Conservation (phyloP, 176 grass and related monocot genomes). For the Bromus sterilis region DNA sequence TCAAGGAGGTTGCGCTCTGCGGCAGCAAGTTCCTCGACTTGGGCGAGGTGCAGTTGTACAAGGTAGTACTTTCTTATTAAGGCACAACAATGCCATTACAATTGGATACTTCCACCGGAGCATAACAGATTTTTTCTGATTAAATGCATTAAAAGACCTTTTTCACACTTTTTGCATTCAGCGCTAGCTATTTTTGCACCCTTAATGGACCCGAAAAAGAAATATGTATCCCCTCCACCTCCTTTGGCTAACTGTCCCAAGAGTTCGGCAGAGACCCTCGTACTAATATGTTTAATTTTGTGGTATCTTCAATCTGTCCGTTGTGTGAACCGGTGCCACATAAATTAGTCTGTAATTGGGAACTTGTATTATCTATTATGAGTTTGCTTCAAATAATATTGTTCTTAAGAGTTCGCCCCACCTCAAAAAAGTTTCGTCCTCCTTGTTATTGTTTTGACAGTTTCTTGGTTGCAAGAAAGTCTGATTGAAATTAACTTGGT, state of each 20-base stretch:
- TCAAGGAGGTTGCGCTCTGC: conserved; percentile 58
- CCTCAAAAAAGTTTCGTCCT: no score
- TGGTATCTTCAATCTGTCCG: neutral
- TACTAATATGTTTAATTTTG: neutral
- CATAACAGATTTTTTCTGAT: neutral
- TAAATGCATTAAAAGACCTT: neutral
- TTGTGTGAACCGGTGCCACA: neutral
- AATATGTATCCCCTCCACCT: neutral
- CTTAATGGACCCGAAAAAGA: neutral
- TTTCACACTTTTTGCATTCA: neutral
- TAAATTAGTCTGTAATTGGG: no score
- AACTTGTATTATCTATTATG: no score
- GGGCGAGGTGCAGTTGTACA: conserved; percentile 33
- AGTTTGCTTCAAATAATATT: no score
- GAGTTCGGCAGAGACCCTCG: neutral
- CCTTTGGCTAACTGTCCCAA: neutral
- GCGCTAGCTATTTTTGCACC: neutral
- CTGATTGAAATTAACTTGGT: no score
- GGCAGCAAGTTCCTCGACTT: conserved; percentile 67
- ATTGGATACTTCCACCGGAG: neutral
- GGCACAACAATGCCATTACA: neutral
- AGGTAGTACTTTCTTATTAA: no score
- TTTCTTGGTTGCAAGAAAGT: no score
- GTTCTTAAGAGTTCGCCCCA: no score
- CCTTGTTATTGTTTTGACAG: no score